Evolutionary conservation across 192 early-diverging fungal species (phyloP).

Genomic region (Irineochytrium annulatum): DNA sequence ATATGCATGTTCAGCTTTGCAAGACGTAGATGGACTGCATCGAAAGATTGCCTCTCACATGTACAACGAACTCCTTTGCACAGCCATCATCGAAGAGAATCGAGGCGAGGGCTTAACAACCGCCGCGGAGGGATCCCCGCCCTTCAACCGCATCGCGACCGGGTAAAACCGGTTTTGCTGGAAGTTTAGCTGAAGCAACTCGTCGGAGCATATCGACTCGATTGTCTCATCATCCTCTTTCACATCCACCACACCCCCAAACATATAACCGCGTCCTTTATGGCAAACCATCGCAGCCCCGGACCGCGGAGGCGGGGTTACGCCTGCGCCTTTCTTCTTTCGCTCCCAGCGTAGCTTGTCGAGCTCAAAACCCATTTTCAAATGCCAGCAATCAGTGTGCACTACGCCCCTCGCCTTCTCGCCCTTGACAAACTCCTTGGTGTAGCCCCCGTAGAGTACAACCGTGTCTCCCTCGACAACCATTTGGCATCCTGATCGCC

Average conservation of each 20-base stretch:
- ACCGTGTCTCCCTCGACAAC: constrained; percentile 50
- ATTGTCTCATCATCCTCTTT: constrained; percentile 61
- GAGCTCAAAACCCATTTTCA: constrained; percentile 60
- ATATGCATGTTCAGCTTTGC: too few species aligned
- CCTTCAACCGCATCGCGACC: constrained; percentile 26
- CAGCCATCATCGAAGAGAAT: constrained; percentile 65
- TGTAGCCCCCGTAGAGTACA: constrained; percentile 68
- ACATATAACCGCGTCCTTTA: constrained; percentile 60
- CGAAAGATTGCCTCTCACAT: constrained; percentile 27
- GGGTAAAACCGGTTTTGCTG: constrained; percentile 63
- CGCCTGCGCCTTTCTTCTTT: constrained; percentile 53
- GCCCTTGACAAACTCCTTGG: constrained; percentile 58
- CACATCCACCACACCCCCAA: constrained; percentile 62
- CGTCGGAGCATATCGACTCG: constrained; percentile 47
- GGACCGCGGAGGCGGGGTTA: constrained; percentile 23
- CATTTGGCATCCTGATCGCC: constrained; percentile 61
- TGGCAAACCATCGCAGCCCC: constrained; percentile 54
- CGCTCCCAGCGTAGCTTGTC: constrained; percentile 59
- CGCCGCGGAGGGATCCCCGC: constrained; percentile 26
- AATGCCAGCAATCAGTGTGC: constrained; percentile 48
- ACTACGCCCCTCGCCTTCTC: constrained; percentile 54
- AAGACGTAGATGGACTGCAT: not conserved
- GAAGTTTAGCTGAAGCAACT: constrained; percentile 56
- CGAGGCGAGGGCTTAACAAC: constrained; percentile 50
- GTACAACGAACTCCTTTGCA: constrained; percentile 49